Evolutionary conservation across 306 rosid species (phyloP), one percentile per base, ranked within the genome.

Genomic region (Bauhinia variegata): DNA sequence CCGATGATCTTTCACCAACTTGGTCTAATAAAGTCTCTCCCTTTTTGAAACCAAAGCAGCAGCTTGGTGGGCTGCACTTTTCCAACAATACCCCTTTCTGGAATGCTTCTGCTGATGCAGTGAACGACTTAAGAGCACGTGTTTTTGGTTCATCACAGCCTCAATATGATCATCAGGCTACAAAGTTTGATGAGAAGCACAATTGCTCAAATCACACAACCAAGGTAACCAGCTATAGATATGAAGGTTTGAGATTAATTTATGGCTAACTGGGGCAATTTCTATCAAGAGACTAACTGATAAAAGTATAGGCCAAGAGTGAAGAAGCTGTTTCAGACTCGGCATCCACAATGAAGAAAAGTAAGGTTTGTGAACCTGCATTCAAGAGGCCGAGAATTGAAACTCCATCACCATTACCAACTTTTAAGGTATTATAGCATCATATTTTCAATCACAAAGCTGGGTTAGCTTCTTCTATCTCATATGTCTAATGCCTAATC

Each of bases 331-430:
- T 75, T 37, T 81, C 85, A 47, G 96, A 91, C 12, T 62, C 82
- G 0, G 71, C 77, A 41, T 67, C 86, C 3, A 36, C 14, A 11
- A 62, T 23, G 7, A 86, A 75, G 82, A 87, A 78, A 80, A 84
- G 33, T 23, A 23, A 2, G 60, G 55, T 63, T 56, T 59, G 80
- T 49, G 88, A 85, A 53, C 73, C 86, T 1, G 84, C 80, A 47
- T 42, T 82, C 57, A 95, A 90, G 75, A 85, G 96, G 87, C 80
- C 95, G 65, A 83, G 99, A 76, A 83, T 95, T 64, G 96, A 95
- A 76, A 88, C 99, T 16, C 99, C 97, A 60, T 93, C 97, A 1
- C 90, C 99, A 31, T 79, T 95, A 63, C 99, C 99, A 32, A 90
- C 96, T 74, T 95, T 95, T 75, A 95, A 95, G 99, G 99, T 95